Conservation (phyloP, 164 flowering plant genomes). For the Chimonanthus praecox region DNA sequence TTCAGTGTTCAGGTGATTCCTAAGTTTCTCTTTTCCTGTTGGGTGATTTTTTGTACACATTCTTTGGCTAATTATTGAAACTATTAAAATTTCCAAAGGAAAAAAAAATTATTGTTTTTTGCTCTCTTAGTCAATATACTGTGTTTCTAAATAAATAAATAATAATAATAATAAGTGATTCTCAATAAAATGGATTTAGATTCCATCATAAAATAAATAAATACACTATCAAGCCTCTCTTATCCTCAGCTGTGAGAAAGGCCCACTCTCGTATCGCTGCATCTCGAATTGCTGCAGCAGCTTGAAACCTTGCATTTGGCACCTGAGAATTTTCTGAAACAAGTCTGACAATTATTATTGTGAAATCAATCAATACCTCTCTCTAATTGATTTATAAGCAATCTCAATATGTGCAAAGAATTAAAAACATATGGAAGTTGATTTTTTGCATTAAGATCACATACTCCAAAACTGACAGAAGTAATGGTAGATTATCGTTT, state of each 20-base stretch:
- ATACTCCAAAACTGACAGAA: too few relatives aligned
- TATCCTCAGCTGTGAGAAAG: slow-evolving; percentile 57
- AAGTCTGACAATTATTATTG: slow-evolving; percentile 5
- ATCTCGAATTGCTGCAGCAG: slow-evolving; percentile 81
- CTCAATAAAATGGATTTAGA: neutral
- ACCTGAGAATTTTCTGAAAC: slow-evolving; percentile 77
- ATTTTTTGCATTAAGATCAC: too few relatives aligned
- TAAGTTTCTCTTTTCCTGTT: too few relatives aligned
- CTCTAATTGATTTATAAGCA: too few relatives aligned
- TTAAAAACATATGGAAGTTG: too few relatives aligned
- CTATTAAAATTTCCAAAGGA: neutral
- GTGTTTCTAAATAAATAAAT: neutral
- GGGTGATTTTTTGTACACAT: too few relatives aligned
- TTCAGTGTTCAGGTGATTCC: too few relatives aligned
- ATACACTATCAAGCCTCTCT: slow-evolving; percentile 68
- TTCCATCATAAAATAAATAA: neutral
- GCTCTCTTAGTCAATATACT: neutral
- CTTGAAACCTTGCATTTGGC: slow-evolving; percentile 91
- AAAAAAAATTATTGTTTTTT: neutral
- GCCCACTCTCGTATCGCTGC: slow-evolving; percentile 93
- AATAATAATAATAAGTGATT: too few relatives aligned
- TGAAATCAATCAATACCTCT: neutral
- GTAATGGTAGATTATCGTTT: too few relatives aligned
- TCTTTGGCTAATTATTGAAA: too few relatives aligned
- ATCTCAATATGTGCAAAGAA: too few relatives aligned